These are phyloP conservation scores for Leccinum pallidistipes DNA, from an alignment of 1,284 basidiomycete species.

Conservation along the genomic window DNA sequence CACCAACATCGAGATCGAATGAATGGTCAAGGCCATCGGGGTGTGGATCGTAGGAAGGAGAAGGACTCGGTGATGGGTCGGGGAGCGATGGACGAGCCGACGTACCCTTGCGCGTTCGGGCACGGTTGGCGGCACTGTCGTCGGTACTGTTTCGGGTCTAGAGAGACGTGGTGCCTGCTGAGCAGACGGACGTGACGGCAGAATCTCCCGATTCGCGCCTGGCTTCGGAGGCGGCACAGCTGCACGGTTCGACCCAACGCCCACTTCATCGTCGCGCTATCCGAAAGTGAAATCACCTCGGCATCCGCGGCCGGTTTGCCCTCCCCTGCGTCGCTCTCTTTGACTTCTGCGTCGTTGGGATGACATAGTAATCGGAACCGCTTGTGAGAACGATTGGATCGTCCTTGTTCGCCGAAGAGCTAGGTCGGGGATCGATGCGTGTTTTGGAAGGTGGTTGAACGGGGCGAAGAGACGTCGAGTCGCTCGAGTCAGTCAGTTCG, in stretches of 20 bases:
- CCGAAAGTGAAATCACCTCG: constrained; percentile 32
- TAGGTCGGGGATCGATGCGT: not conserved
- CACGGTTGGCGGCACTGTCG: not conserved
- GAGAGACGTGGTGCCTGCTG: not conserved
- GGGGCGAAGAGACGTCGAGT: not conserved
- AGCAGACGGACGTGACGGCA: not conserved
- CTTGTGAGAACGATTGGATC: constrained; percentile 30
- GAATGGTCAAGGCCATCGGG: constrained; percentile 23
- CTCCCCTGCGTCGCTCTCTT: constrained; percentile 2
- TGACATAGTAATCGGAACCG: constrained; percentile 19
- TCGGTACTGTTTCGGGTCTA: not conserved
- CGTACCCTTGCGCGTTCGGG: not conserved
- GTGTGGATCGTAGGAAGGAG: constrained; percentile 5
- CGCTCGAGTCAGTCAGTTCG: constrained; percentile 26
- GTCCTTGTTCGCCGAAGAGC: not conserved
- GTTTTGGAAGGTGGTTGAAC: constrained; percentile 2
- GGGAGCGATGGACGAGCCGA: not conserved
- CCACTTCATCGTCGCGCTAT: constrained; percentile 27
- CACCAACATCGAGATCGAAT: constrained; percentile 19
- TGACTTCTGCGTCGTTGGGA: not conserved
- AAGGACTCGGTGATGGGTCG: not conserved
- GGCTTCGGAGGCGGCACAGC: not conserved
- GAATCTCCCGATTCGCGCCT: not conserved
- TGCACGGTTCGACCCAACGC: not conserved
- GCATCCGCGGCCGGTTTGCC: constrained; percentile 1